Conservation (phyloP, 2,329 filamentous ascomycete genomes). For the Volutella citrinella region DNA sequence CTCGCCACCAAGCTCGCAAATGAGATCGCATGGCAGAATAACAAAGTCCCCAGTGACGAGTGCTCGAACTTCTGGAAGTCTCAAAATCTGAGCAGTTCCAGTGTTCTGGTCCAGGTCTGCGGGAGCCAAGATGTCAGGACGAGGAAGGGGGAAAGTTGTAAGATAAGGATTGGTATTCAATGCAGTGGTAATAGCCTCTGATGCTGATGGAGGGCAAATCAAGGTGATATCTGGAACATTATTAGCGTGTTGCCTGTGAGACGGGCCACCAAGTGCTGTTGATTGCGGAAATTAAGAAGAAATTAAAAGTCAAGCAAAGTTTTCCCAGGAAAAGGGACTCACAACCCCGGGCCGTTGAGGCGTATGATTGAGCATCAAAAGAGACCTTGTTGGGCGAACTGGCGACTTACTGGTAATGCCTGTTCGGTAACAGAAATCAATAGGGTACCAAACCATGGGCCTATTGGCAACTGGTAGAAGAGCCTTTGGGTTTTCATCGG, state of each 20-base stretch:
- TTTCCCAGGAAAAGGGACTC: too few relatives aligned
- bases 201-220: conserved; percentile 62
- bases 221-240: conserved; percentile 58
- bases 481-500: conserved; percentile 78
- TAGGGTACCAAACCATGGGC: conserved; percentile 87
- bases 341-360: too few relatives aligned
- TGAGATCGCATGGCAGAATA: conserved; percentile 86
- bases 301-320: too few relatives aligned
- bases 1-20: conserved; percentile 85
- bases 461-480: conserved; percentile 79
- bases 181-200: conserved; percentile 64
- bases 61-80: conserved; percentile 77
- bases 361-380: too few relatives aligned
- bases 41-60: conserved; percentile 83
- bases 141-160: conserved; percentile 69
- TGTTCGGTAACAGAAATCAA: conserved; percentile 81
- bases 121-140: conserved; percentile 74
- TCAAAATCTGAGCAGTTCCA: conserved; percentile 84
- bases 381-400: too few relatives aligned
- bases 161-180: conserved; percentile 76
- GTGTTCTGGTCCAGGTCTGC: conserved; percentile 75
- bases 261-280: too few relatives aligned
- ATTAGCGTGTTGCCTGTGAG: too few relatives aligned
- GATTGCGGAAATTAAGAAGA: too few relatives aligned
- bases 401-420: conserved; percentile 71